Evolutionary conservation across 495 filamentous ascomycete genomes (phyloP).

Genomic region (Hypoxylon subgilvum): DNA sequence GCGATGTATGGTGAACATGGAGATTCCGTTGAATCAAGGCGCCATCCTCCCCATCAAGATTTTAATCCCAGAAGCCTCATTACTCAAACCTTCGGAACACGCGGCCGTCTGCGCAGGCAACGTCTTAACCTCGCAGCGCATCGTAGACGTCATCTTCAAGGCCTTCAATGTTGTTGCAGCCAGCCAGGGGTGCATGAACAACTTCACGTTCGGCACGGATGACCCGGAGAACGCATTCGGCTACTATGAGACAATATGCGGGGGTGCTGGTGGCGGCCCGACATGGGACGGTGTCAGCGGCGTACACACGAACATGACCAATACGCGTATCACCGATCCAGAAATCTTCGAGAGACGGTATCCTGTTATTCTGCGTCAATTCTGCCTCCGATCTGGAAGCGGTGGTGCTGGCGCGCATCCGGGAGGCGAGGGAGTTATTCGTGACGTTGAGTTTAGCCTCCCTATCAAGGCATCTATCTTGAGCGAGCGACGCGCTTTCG

Average conservation of each 20-base stretch:
- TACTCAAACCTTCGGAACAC: conserved; percentile 27
- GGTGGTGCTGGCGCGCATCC: conserved; percentile 76
- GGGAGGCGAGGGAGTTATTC: conserved; percentile 86
- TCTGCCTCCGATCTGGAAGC: conserved; percentile 72
- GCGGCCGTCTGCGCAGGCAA: conserved; percentile 38
- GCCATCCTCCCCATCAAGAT: conserved; percentile 34
- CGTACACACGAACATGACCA: conserved; percentile 96
- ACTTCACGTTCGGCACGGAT: conserved; percentile 71
- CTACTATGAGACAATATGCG: conserved; percentile 98
- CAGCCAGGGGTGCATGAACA: conserved; percentile 49
- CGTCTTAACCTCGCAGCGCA: conserved; percentile 35
- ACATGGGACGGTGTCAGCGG: conserved; percentile 87
- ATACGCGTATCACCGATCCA: conserved; percentile 93
- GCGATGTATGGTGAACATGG: conserved; percentile 85
- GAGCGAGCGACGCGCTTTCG: conserved; percentile 81
- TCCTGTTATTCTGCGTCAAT: conserved; percentile 83
- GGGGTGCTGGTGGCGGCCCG: conserved; percentile 83
- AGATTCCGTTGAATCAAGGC: conserved; percentile 78
- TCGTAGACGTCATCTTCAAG: conserved; percentile 40
- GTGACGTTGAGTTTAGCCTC: conserved; percentile 94
- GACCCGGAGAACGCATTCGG: conserved; percentile 74
- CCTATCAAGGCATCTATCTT: conserved; percentile 87
- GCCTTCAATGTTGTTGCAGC: conserved; percentile 40
- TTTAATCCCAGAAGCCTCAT: conserved; percentile 21
- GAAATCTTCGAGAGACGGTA: conserved; percentile 93